These are phyloP conservation scores for Podospora pseudopauciseta DNA, from an alignment of 495 filamentous ascomycete genomes.

Conservation along the genomic window DNA sequence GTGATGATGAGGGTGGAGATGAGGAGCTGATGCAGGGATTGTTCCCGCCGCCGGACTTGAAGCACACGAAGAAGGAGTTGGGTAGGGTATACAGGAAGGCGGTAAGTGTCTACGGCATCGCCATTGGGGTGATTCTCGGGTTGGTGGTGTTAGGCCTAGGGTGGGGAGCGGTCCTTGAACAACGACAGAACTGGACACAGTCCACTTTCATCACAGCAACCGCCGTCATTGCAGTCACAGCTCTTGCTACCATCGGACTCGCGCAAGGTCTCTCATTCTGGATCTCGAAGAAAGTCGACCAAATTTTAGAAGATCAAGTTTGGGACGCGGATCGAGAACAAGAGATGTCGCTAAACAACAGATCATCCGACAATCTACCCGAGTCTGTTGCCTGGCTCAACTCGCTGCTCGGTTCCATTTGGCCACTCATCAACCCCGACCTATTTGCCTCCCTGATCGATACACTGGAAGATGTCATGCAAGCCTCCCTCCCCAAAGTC, in stretches of 20 bases:
- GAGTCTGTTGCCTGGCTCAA: slow-evolving; percentile 68
- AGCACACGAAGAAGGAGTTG: slow-evolving; percentile 47
- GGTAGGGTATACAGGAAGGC: slow-evolving; percentile 44
- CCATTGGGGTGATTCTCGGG: slow-evolving; percentile 9
- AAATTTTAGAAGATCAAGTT: slow-evolving; percentile 58
- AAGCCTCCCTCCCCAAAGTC: slow-evolving; percentile 59
- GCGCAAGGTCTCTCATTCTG: slow-evolving; percentile 50
- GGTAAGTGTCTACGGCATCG: neutral
- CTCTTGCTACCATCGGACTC: slow-evolving; percentile 30
- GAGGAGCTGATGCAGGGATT: slow-evolving; percentile 52
- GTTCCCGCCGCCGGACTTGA: slow-evolving; percentile 62
- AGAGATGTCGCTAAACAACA: slow-evolving; percentile 36
- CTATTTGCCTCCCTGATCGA: slow-evolving; percentile 61
- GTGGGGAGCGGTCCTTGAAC: neutral
- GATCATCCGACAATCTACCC: slow-evolving; percentile 41
- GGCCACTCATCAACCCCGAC: slow-evolving; percentile 69
- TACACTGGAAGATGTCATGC: slow-evolving; percentile 70
- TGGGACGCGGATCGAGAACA: slow-evolving; percentile 56
- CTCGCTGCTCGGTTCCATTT: slow-evolving; percentile 57
- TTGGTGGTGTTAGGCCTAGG: neutral
- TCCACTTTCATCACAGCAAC: neutral
- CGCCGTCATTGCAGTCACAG: slow-evolving; percentile 25
- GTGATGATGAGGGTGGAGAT: slow-evolving; percentile 38
- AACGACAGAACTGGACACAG: neutral
- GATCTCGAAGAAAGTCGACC: slow-evolving; percentile 49